These are phyloP conservation scores for Tuber melanosporum DNA, from an alignment of 495 filamentous ascomycete species.

Conservation along the genomic window DNA sequence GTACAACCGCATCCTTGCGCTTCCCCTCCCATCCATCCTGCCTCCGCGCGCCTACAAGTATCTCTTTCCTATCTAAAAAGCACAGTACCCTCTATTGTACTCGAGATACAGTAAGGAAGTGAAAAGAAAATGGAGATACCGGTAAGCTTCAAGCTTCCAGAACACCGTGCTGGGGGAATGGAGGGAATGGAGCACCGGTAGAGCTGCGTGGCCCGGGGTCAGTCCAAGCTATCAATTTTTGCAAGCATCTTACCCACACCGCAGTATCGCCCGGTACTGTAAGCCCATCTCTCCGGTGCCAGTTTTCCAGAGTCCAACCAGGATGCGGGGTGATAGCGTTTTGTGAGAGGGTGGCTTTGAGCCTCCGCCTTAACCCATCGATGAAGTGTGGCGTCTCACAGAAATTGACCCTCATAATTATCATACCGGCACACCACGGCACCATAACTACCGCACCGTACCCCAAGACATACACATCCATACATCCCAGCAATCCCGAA, in stretches of 20 bases:
- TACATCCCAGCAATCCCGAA: not conserved
- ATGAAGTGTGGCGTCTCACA: not conserved
- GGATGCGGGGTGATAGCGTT: not conserved
- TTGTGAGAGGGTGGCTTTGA: not conserved
- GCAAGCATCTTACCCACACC: not conserved
- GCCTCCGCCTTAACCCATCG: not conserved
- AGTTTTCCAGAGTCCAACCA: too few species aligned
- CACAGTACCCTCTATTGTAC: not conserved
- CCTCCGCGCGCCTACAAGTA: not conserved
- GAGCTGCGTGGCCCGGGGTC: not conserved
- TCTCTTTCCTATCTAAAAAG: not conserved
- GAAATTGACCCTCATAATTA: not conserved
- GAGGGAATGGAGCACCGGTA: not conserved
- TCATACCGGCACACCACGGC: not conserved
- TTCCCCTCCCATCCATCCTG: not conserved
- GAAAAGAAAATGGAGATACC: not conserved
- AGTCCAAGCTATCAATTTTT: not conserved
- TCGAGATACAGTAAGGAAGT: not conserved
- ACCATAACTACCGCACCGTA: not conserved
- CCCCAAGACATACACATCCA: not conserved
- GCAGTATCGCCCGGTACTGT: not conserved
- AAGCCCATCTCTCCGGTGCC: not conserved
- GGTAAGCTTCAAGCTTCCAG: not conserved
- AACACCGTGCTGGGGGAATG: not conserved
- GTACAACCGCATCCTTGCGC: not conserved